Percentiles rank a stretch among this genome's conserved stretches.
Evolutionary conservation across 2,329 filamentous ascomycete species (phyloP).

Genomic region (Periconia digitata): DNA sequence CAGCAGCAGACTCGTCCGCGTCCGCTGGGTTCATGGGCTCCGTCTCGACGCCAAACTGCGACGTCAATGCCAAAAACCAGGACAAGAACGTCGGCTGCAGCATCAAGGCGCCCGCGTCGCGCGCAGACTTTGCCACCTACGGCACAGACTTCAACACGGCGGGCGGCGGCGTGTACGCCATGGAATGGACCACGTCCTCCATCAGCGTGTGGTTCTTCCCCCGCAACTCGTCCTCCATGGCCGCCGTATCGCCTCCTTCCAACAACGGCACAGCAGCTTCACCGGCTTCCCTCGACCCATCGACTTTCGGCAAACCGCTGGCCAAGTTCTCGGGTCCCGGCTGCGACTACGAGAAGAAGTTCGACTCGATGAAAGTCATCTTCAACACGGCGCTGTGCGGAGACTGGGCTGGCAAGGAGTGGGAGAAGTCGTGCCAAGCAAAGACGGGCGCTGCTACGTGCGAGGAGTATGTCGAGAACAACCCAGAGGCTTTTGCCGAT

Average conservation of each 20-base stretch:
- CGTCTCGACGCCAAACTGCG: conserved; percentile 50
- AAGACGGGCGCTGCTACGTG: conserved; percentile 52
- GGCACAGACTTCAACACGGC: conserved; percentile 37
- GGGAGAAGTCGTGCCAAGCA: conserved; percentile 45
- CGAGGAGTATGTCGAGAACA: conserved; percentile 32
- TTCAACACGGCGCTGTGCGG: conserved; percentile 57
- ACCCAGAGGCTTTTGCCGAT: conserved; percentile 32
- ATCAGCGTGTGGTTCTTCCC: conserved; percentile 50
- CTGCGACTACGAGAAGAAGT: conserved; percentile 50
- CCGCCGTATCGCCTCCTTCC: conserved; percentile 5
- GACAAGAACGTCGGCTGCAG: conserved; percentile 40
- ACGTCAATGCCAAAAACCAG: conserved; percentile 35
- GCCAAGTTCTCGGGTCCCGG: conserved; percentile 43
- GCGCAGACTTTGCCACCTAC: conserved; percentile 25
- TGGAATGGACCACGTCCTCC: conserved; percentile 38
- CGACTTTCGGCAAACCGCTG: conserved; percentile 27
- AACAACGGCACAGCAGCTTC: conserved; percentile 1
- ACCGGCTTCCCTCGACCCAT: conserved; percentile 14
- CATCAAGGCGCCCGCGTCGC: conserved; percentile 41
- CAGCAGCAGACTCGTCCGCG: too few species aligned
- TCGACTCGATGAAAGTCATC: conserved; percentile 38
- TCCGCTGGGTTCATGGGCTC: conserved; percentile 44
- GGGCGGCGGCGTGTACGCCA: conserved; percentile 45
- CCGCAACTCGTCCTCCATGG: conserved; percentile 22
- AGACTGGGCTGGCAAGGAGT: conserved; percentile 59